Evolutionary conservation across 2,329 filamentous ascomycete species (phyloP), one percentile per base, ranked within the genome.

Genomic region (Colletotrichum horii): DNA sequence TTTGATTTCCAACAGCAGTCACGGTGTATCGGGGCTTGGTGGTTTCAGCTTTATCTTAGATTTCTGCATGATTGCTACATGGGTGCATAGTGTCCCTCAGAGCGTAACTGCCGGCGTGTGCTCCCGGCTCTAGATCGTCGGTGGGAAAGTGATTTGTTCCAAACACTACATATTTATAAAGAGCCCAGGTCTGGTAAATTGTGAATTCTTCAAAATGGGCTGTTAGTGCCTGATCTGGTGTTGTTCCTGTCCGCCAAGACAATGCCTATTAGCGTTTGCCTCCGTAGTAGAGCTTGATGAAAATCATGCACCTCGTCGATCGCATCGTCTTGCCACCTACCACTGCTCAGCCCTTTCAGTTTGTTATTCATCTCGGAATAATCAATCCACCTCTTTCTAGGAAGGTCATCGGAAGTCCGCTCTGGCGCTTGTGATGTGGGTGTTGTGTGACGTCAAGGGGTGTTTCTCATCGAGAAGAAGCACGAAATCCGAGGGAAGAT

Each of bases 111-210:
- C 16, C 38, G 6, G 1, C 19, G 38, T n/a, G 19, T 43, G 11
- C 19, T 16, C 11, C 38, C 19, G 19, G 9, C 19, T 19, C 38
- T 9, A 43, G 8, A 11, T 43, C 1, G 8, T 11, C 19, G 9
- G 38, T 8, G 19, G 38, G 4, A 43, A 43, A 19, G 8, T n/a
- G 8, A n/a, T 43, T 6, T 43, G 38, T 43, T n/a, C 16, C 16
- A 43, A 0, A 16, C 36, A 19, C 38, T n/a, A 0, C n/a, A 19
- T n/a, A n/a, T n/a, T n/a, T n/a, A 43, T 11, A 43, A 43, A 43
- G 38, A 8, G 19, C 38, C 2, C 38, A 43, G 38, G 19, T 43
- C 0, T 11, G 19, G 0, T n/a, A 43, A 0, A 11, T 1, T n/a
- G 19, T n/a, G 38, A 4, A 0, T 43, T 11, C 16, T 19, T n/a